Conservation (phyloP, 495 filamentous ascomycete genomes). For the Staphylotrichum tortipilum region DNA sequence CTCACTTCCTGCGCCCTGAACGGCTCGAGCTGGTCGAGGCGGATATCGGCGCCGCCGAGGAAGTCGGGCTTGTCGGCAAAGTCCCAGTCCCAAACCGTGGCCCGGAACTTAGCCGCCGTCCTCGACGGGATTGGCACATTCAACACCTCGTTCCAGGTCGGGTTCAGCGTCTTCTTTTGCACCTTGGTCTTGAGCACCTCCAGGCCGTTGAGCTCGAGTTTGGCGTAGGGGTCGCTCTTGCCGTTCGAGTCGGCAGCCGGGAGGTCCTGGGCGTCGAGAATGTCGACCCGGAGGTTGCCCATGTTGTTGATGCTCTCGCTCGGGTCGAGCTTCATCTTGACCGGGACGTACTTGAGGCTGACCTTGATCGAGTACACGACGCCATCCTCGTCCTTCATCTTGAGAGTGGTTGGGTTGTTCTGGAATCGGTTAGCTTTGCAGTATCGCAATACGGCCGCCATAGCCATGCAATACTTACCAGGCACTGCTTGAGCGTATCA, state of each 20-base stretch:
- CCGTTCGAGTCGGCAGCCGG: slow-evolving; percentile 92
- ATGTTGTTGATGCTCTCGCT: slow-evolving; percentile 98
- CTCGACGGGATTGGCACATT: slow-evolving; percentile 73
- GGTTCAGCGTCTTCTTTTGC: slow-evolving; percentile 93
- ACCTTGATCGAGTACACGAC: slow-evolving; percentile 75
- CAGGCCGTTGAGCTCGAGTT: slow-evolving; percentile 80
- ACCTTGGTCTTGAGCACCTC: slow-evolving; percentile 86
- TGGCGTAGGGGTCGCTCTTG: slow-evolving; percentile 93
- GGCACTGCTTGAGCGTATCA: slow-evolving; percentile 73
- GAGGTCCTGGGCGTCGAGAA: slow-evolving; percentile 80
- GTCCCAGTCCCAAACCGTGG: slow-evolving; percentile 90
- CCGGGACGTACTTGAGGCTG: slow-evolving; percentile 85
- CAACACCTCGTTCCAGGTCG: slow-evolving; percentile 93
- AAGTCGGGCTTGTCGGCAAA: slow-evolving; percentile 87
- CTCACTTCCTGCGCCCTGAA: slow-evolving; percentile 65
- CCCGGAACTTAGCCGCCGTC: slow-evolving; percentile 75
- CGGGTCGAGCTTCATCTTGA: slow-evolving; percentile 88
- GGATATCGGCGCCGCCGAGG: slow-evolving; percentile 66
- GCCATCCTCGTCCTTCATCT: slow-evolving; percentile 66
- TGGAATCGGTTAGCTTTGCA: slow-evolving; percentile 27
- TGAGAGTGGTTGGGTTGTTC: slow-evolving; percentile 82
- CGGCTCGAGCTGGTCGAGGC: slow-evolving; percentile 74
- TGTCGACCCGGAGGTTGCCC: slow-evolving; percentile 81
- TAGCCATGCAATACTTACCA: slow-evolving; percentile 47
- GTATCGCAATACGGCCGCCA: not conserved